These are phyloP conservation scores for Xylaria arbuscula DNA, from an alignment of 2,329 filamentous ascomycete genomes.

Conservation along the genomic window DNA sequence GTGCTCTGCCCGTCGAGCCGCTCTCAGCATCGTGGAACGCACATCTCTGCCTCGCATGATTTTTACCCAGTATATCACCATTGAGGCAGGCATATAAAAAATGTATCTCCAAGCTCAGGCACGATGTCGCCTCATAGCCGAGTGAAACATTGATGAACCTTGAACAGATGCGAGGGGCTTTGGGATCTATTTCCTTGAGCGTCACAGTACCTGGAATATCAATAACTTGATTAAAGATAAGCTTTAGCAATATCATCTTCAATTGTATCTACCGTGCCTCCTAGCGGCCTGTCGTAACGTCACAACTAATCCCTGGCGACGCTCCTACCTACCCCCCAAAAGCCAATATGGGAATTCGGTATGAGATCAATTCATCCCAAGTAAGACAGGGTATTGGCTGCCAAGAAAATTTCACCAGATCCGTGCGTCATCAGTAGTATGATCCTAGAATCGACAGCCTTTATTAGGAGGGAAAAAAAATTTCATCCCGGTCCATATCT, in stretches of 20 bases:
- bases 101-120: slow-evolving; percentile 29
- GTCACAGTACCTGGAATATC: slow-evolving; percentile 37
- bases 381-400: slow-evolving; percentile 14
- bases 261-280: slow-evolving; percentile 31
- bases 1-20: slow-evolving; percentile 30
- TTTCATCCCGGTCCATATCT: not conserved
- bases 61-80: slow-evolving; percentile 20
- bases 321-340: slow-evolving; percentile 27
- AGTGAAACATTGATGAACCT: slow-evolving; percentile 33
- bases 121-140: slow-evolving; percentile 33
- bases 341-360: slow-evolving; percentile 36
- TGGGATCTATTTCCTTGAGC: slow-evolving; percentile 33
- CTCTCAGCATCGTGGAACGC: slow-evolving; percentile 23
- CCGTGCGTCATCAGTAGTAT: slow-evolving; percentile 27
- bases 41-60: slow-evolving; percentile 34
- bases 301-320: slow-evolving; percentile 24
- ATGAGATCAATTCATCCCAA: slow-evolving; percentile 30
- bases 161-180: slow-evolving; percentile 40
- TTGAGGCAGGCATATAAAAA: slow-evolving; percentile 40
- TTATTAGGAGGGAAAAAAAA: not conserved
- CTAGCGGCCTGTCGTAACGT: slow-evolving; percentile 41
- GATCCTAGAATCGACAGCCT: not conserved
- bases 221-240: slow-evolving; percentile 44
- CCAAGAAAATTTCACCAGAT: slow-evolving; percentile 18
- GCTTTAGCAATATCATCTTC: slow-evolving; percentile 35